Conservation (phyloP, 495 filamentous ascomycete species). For the Xanthoparmelia taractica region DNA sequence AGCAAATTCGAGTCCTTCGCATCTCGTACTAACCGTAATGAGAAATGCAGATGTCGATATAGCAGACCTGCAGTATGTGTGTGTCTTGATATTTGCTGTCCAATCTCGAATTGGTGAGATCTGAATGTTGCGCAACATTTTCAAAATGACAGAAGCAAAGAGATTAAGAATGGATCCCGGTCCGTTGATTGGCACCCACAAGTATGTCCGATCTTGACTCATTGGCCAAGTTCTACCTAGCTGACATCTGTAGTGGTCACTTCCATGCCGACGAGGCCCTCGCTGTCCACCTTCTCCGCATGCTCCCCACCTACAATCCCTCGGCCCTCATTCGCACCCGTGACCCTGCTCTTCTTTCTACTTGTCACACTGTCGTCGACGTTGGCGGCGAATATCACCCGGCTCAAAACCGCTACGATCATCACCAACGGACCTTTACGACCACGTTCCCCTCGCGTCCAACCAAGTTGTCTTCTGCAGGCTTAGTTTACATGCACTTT, state of each 20-base stretch:
- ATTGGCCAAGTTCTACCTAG: neutral
- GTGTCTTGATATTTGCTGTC: too few species aligned
- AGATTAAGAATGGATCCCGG: conserved; percentile 51
- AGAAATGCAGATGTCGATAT: too few species aligned
- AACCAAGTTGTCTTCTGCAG: conserved; percentile 89
- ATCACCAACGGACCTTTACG: conserved; percentile 88
- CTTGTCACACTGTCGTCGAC: conserved; percentile 92
- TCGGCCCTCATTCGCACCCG: conserved; percentile 79
- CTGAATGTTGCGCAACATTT: conserved; percentile 28
- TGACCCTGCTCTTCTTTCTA: conserved; percentile 66
- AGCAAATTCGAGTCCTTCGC: too few species aligned
- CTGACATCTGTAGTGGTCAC: conserved; percentile 54
- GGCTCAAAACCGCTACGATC: conserved; percentile 72
- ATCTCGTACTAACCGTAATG: too few species aligned
- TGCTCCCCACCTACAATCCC: conserved; percentile 69
- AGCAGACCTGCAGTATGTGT: too few species aligned
- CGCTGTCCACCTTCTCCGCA: conserved; percentile 91
- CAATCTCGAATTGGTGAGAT: too few species aligned
- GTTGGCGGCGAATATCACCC: conserved; percentile 87
- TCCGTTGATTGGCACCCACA: conserved; percentile 80
- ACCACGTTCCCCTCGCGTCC: conserved; percentile 66
- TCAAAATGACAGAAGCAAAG: conserved; percentile 61
- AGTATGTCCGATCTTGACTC: conserved; percentile 37
- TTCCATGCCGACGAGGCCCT: conserved; percentile 99
- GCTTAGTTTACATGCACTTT: conserved; percentile 93